phyloP scores from a whole-genome alignment of 2,329 filamentous ascomycete species.

The Calonectria pseudoreteaudii region DNA sequence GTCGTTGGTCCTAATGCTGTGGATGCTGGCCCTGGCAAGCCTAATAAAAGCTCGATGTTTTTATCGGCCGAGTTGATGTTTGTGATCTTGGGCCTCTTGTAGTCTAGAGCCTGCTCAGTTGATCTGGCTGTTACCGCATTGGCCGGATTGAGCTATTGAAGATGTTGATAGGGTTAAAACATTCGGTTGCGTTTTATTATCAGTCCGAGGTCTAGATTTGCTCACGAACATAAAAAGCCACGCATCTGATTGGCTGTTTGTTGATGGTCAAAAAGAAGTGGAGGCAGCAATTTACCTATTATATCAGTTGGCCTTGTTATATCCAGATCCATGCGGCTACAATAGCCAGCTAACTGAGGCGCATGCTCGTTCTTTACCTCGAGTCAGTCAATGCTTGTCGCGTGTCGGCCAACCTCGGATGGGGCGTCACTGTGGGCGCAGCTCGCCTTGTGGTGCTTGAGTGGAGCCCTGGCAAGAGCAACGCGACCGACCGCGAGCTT shows the following conservation, averaged over 20 bases:
- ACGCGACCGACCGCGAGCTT: neutral
- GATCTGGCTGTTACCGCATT: too few species aligned
- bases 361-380: neutral
- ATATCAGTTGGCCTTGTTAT: neutral
- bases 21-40: too few species aligned
- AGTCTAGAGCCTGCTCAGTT: too few species aligned
- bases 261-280: neutral
- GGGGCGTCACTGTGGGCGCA: neutral
- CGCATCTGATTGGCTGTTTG: neutral
- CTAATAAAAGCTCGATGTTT: too few species aligned
- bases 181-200: too few species aligned
- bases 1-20: too few species aligned
- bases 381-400: neutral
- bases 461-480: neutral
- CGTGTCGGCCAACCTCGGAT: neutral
- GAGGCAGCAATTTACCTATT: neutral
- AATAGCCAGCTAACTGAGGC: neutral
- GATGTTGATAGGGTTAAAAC: too few species aligned
- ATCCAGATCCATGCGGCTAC: neutral
- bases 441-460: neutral
- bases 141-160: too few species aligned
- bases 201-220: neutral
- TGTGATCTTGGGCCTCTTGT: too few species aligned
- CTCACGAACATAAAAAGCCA: too few species aligned
- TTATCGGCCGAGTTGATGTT: too few species aligned